Evolutionary conservation across 2,329 filamentous ascomycete species (phyloP).

Genomic region (Celoporthe dispersa): DNA sequence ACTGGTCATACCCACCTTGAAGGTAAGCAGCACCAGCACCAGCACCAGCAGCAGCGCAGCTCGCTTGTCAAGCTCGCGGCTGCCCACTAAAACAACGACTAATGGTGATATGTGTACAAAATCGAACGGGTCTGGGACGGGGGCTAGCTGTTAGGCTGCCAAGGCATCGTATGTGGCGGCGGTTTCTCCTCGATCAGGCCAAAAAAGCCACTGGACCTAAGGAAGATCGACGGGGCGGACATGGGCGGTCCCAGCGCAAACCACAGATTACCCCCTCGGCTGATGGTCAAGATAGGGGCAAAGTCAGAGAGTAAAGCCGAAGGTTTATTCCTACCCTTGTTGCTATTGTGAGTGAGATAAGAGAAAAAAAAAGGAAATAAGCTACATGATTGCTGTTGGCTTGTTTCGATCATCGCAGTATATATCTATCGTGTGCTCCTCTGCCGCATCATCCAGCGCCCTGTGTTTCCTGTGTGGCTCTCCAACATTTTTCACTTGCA

Average conservation of each 20-base stretch:
- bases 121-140: background rate
- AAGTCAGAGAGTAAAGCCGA: constrained; percentile 14
- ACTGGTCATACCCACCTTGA: background rate
- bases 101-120: background rate
- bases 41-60: background rate
- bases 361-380: background rate
- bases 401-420: background rate
- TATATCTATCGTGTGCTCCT: background rate
- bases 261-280: background rate
- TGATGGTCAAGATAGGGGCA: constrained; percentile 10
- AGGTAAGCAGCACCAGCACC: too few species aligned
- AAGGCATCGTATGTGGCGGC: background rate
- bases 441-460: background rate
- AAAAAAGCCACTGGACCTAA: background rate
- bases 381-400: background rate
- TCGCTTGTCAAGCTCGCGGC: constrained; percentile 12
- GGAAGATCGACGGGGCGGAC: constrained; percentile 21
- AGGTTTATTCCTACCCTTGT: constrained; percentile 5
- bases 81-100: background rate
- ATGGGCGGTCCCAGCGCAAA: constrained; percentile 17
- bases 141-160: background rate
- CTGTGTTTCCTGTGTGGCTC: background rate
- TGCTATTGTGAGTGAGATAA: background rate
- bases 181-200: background rate
- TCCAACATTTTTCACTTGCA: background rate